Evolutionary conservation across 257 asterid species (phyloP).

Genomic region (Scutellaria galericulata): DNA sequence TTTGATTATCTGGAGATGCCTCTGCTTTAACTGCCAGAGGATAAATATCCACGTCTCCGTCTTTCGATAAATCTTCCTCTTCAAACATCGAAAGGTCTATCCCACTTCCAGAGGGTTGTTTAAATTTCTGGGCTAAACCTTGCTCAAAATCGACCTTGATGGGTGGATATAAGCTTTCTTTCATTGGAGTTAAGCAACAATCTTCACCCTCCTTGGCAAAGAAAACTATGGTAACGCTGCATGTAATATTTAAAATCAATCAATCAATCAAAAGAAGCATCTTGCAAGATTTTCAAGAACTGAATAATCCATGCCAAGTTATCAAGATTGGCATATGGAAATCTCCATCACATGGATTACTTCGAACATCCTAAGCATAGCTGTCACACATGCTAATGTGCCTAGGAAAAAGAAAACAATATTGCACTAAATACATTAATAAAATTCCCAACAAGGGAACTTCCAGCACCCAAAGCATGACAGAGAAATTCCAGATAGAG

Average conservation of each 20-base stretch:
- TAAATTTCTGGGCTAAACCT: constrained; percentile 87
- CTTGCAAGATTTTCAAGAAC: neutral
- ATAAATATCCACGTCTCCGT: constrained; percentile 63
- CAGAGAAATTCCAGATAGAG: neutral
- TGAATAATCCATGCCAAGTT: neutral
- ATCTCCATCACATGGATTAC: no score
- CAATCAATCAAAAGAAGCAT: neutral
- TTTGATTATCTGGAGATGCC: constrained; percentile 55
- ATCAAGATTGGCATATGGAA: no score
- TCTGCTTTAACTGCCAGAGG: constrained; percentile 90
- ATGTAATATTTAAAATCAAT: neutral
- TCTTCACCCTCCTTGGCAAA: constrained; percentile 93
- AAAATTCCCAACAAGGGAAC: constrained; percentile 21
- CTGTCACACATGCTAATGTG: neutral
- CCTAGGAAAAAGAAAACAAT: neutral
- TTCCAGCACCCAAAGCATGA: constrained; percentile 13
- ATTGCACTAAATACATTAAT: neutral
- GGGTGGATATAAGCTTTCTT: constrained; percentile 70
- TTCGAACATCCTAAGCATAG: neutral
- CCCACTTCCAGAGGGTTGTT: constrained; percentile 87
- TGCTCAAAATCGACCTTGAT: constrained; percentile 67
- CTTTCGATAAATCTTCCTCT: constrained; percentile 67
- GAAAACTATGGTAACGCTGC: constrained; percentile 84
- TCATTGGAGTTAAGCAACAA: constrained; percentile 72
- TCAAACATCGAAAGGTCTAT: constrained; percentile 71